phyloP scores from a whole-genome alignment of 2,329 filamentous ascomycete species.

The Talaromyces rugulosus region DNA sequence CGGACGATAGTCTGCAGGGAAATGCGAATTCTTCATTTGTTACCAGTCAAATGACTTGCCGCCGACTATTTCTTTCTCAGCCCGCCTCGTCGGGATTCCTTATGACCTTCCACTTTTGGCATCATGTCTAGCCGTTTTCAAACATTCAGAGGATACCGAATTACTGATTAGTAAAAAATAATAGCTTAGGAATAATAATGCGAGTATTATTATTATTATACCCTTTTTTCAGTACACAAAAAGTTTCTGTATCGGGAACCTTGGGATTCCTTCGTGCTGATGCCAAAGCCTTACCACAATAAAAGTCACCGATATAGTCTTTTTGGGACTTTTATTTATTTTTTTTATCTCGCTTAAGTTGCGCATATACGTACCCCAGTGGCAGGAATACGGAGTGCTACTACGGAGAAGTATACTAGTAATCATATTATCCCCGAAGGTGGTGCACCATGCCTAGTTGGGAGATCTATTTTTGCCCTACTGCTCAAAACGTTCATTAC shows the following conservation, averaged over 20 bases:
- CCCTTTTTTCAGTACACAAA: background rate
- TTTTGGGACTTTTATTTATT: no score
- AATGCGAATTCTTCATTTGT: background rate
- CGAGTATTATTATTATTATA: background rate
- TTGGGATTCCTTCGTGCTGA: background rate
- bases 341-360: background rate
- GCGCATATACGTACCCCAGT: background rate
- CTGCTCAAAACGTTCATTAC: background rate
- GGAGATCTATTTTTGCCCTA: background rate
- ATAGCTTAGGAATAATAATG: background rate
- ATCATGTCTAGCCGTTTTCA: background rate
- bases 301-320: background rate
- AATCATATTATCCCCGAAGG: background rate
- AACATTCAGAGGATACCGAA: no score
- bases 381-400: background rate
- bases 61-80: background rate
- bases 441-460: background rate
- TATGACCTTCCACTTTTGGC: background rate
- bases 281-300: background rate
- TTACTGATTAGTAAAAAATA: no score
- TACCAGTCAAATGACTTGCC: slow-evolving; percentile 1
- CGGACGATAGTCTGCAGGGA: background rate
- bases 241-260: background rate
- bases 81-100: background rate
- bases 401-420: no score